Evolutionary conservation across 2,329 filamentous ascomycete genomes (phyloP), one percentile per base, ranked within the genome.

Genomic region (Eutypella sp.): DNA sequence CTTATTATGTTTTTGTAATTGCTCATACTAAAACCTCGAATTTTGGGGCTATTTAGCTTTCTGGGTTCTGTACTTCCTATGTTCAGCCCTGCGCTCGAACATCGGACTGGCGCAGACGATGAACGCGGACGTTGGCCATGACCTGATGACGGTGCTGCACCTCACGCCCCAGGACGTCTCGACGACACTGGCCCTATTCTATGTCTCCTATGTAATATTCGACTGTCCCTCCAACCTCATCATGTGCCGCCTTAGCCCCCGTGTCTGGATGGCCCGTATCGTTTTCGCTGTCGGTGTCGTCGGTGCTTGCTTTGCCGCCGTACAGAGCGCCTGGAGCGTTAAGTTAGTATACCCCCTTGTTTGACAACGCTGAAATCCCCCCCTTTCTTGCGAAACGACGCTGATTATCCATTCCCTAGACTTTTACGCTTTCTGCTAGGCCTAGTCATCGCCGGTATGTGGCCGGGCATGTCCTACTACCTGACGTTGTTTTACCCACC

Each of bases 91-190:
- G 59, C 84, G 89, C 43, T 93, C 89, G 58, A 96, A 95, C 67
- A 88, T 96, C 54, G 89, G 89, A 50, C 82, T 96, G 55, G 87
- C 90, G n/a, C 89, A 96, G 69, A 96, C 90, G 2, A 96, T 96
- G 90, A 96, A 96, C 68, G 68, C 67, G 24, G 68, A 76, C 16
- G 68, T 77, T 36, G 76, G 78, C 27, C 89, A 96, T 62, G 85
- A 93, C 61, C 79, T 96, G n/a, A 78, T 78, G 55, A 78, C 80
- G 2, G 77, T 85, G 31, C 76, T 96, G 42, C 62, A 81, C 48
- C 71, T 95, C 53, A 82, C 81, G 0, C 68, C 84, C 9, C 87
- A 86, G 57, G 85, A 96, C 66, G 83, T 89, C 15, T 95, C 89
- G 0, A 91, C 87, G 0, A 89, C 87, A 41, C 72, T 96, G 33